Percentiles rank a stretch among this genome's conserved stretches.
phyloP scores from a whole-genome alignment of 305 asterid species.

The Solanum hybrid region DNA sequence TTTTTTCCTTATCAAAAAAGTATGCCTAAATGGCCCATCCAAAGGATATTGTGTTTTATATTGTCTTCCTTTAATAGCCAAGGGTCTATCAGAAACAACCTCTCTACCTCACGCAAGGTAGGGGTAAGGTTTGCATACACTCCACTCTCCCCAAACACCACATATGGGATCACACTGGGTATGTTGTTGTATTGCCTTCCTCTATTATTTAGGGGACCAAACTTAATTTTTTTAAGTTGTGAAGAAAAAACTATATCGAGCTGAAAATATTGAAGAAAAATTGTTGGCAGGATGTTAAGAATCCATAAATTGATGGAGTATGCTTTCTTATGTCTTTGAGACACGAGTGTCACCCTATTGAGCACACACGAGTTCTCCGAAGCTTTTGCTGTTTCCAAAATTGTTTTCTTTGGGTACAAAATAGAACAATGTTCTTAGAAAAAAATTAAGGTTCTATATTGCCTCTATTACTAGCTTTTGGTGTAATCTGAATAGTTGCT shows the following conservation, averaged over 20 bases:
- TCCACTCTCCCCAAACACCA: neutral
- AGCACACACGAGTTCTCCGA: neutral
- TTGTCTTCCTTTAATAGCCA: neutral
- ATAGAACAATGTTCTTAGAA: neutral
- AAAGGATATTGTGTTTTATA: neutral
- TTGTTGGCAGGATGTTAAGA: neutral
- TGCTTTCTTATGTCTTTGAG: neutral
- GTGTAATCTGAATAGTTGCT: neutral
- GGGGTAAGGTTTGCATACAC: neutral
- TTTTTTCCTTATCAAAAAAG: neutral
- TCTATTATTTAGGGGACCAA: neutral
- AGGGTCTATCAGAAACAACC: neutral
- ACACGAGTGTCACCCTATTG: neutral
- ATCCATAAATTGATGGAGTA: neutral
- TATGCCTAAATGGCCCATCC: neutral
- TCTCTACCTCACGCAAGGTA: neutral
- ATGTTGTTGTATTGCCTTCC: neutral
- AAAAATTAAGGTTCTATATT: neutral
- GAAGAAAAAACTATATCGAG: neutral
- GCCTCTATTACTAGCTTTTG: neutral
- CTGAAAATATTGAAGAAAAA: neutral
- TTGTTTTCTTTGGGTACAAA: neutral
- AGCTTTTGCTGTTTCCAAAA: neutral
- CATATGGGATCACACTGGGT: neutral
- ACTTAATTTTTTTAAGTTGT: neutral